Conservation (phyloP, 257 asterid genomes). For the Nicotiana attenuata region DNA sequence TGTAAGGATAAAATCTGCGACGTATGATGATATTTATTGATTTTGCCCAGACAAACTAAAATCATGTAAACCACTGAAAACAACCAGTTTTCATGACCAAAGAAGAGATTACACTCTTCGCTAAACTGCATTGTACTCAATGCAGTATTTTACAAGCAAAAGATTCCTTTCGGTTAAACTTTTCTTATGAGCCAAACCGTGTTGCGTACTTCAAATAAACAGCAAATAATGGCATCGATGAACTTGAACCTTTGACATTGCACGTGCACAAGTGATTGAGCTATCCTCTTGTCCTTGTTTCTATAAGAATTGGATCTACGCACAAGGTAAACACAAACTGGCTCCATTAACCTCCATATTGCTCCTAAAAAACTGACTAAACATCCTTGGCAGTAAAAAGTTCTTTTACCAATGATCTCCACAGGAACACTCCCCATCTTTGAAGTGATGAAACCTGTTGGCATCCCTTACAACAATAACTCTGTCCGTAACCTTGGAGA, state of each 20-base stretch:
- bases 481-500: conserved; percentile 59
- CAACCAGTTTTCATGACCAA: not conserved
- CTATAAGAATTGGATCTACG: not conserved
- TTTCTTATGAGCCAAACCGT: not conserved
- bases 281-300: not conserved
- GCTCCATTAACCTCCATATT: not conserved
- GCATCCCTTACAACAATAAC: conserved; percentile 77
- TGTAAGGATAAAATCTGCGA: not conserved
- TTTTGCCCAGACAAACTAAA: not conserved
- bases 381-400: not conserved
- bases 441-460: conserved; percentile 82
- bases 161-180: not conserved
- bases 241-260: not conserved
- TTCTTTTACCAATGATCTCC: conserved; percentile 71
- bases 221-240: conserved; percentile 3
- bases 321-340: not conserved
- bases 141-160: not conserved
- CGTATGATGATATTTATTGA: not conserved
- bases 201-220: not conserved
- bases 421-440: conserved; percentile 75
- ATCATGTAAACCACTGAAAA: not conserved
- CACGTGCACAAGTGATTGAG: not conserved
- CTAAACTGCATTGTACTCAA: not conserved
- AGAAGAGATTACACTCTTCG: not conserved
- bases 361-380: not conserved